Conservation (phyloP, 768 basidiomycete genomes). For the Wakefieldia striispora region DNA sequence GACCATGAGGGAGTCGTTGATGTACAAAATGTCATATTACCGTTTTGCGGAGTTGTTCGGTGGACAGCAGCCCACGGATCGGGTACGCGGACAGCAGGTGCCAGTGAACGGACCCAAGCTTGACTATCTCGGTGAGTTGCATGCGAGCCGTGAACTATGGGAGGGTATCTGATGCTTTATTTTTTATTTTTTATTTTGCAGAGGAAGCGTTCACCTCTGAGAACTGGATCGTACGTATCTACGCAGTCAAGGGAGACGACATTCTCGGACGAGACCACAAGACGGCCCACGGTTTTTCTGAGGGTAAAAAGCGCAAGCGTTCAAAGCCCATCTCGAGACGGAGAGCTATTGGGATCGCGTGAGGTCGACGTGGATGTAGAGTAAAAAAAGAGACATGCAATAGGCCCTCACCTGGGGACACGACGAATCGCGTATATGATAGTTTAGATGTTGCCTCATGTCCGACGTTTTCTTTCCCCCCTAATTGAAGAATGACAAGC, state of each 20-base stretch:
- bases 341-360: conserved; percentile 36
- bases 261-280: conserved; percentile 86
- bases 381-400: not conserved
- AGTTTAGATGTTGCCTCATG: conserved; percentile 1
- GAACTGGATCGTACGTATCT: conserved; percentile 99
- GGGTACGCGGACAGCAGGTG: conserved; percentile 85
- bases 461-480: not conserved
- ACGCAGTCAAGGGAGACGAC: conserved; percentile 93
- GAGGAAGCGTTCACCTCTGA: conserved; percentile 99
- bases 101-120: conserved; percentile 77
- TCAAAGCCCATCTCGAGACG: conserved; percentile 65
- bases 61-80: conserved; percentile 67
- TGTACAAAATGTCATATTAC: conserved; percentile 99
- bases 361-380: conserved; percentile 4
- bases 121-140: conserved; percentile 76
- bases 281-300: conserved; percentile 78
- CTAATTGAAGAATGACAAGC: too few species aligned
- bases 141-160: not conserved
- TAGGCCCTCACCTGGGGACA: not conserved
- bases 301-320: conserved; percentile 89
- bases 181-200: conserved; percentile 34
- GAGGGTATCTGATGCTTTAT: conserved; percentile 1
- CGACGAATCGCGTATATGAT: not conserved
- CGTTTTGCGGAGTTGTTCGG: conserved; percentile 92
- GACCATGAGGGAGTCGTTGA: conserved; percentile 92